Evolutionary conservation across 176 grass and related monocot species (phyloP).

Genomic region (Rhipidocladum racemiflorum): DNA sequence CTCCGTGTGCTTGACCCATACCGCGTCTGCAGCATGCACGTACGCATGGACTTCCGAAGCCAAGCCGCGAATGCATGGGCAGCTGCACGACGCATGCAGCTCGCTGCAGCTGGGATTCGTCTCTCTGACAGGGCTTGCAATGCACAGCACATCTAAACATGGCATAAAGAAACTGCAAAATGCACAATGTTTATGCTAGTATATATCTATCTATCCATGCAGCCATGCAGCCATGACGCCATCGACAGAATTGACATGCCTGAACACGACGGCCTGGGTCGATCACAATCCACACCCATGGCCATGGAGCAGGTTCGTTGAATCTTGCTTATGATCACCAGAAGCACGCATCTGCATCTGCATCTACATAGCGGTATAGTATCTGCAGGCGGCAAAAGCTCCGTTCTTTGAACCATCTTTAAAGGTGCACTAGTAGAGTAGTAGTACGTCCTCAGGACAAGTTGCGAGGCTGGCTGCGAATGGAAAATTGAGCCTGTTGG

Average conservation of each 20-base stretch:
- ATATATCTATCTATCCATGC: too few species aligned
- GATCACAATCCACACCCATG: not conserved
- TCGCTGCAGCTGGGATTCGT: not conserved
- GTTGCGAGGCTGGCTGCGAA: not conserved
- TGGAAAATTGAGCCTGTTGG: not conserved
- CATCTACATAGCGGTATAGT: too few species aligned
- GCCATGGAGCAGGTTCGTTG: slow-evolving; percentile 12
- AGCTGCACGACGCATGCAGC: not conserved
- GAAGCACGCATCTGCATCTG: too few species aligned
- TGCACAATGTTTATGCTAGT: not conserved
- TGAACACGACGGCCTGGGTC: not conserved
- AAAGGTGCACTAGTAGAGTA: too few species aligned
- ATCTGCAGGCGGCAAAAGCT: slow-evolving; percentile 1
- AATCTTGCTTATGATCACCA: not conserved
- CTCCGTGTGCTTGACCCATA: not conserved
- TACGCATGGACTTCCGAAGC: not conserved
- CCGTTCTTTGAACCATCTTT: slow-evolving; percentile 25
- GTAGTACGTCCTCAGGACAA: not conserved
- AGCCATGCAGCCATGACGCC: not conserved
- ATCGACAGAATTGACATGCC: slow-evolving; percentile 24
- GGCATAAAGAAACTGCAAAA: not conserved
- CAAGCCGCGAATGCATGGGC: not conserved
- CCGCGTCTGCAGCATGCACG: not conserved
- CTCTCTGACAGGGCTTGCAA: not conserved
- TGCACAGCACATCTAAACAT: not conserved